A percentile compares a stretch with the other conserved stretches of the same genome.
These are phyloP conservation scores for Schwanniomyces pseudopolymorphus DNA, from an alignment of 805 yeast genomes.

Conservation along the genomic window DNA sequence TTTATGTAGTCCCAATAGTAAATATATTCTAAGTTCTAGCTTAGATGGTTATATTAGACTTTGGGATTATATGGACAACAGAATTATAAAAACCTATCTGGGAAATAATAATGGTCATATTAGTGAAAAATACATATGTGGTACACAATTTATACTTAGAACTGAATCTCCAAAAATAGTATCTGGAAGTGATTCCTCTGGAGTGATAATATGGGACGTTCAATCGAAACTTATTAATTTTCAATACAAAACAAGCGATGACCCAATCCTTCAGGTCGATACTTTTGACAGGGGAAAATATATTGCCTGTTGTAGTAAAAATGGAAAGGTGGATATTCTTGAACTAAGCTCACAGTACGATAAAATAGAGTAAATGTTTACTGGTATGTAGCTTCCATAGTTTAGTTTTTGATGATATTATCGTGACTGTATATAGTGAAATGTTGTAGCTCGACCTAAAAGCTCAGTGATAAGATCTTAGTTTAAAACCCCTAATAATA, in stretches of 20 bases:
- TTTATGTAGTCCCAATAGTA: slow-evolving; percentile 75
- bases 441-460: neutral
- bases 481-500: neutral
- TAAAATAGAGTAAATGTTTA: neutral
- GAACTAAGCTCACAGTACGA: slow-evolving; percentile 13
- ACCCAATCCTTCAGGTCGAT: slow-evolving; percentile 45
- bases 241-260: slow-evolving; percentile 15
- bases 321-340: slow-evolving; percentile 21
- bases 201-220: slow-evolving; percentile 64
- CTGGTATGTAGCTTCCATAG: neutral
- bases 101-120: slow-evolving; percentile 30
- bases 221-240: slow-evolving; percentile 53
- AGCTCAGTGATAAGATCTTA: neutral
- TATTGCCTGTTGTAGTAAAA: slow-evolving; percentile 28
- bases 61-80: slow-evolving; percentile 85
- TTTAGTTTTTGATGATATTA: neutral
- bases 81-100: slow-evolving; percentile 70
- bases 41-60: slow-evolving; percentile 75
- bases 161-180: slow-evolving; percentile 42
- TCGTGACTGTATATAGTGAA: neutral
- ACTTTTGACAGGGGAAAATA: slow-evolving; percentile 32
- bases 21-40: slow-evolving; percentile 72
- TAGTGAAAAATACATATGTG: slow-evolving; percentile 54
- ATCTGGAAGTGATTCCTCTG: slow-evolving; percentile 61
- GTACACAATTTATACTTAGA: slow-evolving; percentile 48